These are phyloP conservation scores for Paulinella micropora DNA, from an alignment of 78 protist genomes.

Conservation along the genomic window DNA sequence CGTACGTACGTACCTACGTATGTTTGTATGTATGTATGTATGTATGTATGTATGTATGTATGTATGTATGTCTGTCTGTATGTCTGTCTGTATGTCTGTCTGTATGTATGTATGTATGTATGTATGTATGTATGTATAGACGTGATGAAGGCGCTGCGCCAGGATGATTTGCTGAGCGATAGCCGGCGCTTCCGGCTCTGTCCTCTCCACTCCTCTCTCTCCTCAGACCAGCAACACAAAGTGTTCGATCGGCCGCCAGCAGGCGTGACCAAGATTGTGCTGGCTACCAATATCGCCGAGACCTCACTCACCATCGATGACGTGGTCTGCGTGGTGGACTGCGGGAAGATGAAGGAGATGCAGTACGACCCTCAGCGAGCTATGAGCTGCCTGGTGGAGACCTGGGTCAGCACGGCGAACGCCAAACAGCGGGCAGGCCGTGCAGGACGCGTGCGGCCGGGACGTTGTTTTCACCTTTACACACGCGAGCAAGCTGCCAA, in stretches of 20 bases:
- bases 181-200: neutral
- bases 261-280: conserved; percentile 47
- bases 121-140: neutral
- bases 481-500: neutral
- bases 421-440: conserved; percentile 82
- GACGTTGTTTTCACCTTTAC: conserved; percentile 33
- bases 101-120: neutral
- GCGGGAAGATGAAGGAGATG: conserved; percentile 68
- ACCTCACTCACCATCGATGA: conserved; percentile 87
- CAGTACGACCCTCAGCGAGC: conserved; percentile 26
- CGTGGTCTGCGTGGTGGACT: conserved; percentile 75
- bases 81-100: neutral
- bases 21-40: neutral
- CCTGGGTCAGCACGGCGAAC: conserved; percentile 49
- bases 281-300: conserved; percentile 86
- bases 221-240: conserved; percentile 28
- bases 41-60: neutral
- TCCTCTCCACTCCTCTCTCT: conserved; percentile 38
- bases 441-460: conserved; percentile 76
- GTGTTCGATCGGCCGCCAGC: conserved; percentile 42
- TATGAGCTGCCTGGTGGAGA: conserved; percentile 35
- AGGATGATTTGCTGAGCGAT: neutral
- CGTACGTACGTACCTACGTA: neutral
- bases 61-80: neutral
- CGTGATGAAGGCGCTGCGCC: neutral